Base-by-base conservation (phyloP, 192 early-diverging fungal genomes). In the Backusella parvicylindrica region DNA sequence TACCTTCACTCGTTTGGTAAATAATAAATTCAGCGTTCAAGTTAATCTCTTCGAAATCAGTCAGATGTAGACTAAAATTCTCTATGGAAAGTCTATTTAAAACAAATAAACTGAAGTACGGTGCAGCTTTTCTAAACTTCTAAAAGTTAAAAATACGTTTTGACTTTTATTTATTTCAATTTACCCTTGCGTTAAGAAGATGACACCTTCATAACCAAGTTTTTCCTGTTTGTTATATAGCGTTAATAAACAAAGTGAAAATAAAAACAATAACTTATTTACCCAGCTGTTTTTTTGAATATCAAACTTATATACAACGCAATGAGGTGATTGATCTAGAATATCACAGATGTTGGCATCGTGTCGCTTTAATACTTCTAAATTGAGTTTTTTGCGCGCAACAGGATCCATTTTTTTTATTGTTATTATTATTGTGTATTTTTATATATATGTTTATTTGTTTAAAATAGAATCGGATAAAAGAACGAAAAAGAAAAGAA, bases 291-390 rank as follows among this genome's bases (percentile, higher is more conserved):
- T 81, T 23, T 80, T 84, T 28, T 75, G 82, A 50, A 85, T 81
- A 71, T 94, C 91, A 85, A 97, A 97, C 70, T 93, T 89, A 85
- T 98, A 98, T 12, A 97, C 89, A 35, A 96, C 95, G 26, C 93
- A 94, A 80, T 97, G 92, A 67, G 90, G 90, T 30, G 95, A 92
- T 37, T 87, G 89, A 86, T 96, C 95, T 35, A 97, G 76, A 68
- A 98, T 93, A 49, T 88, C 88, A 43, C 86, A 80, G 50, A 96
- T 95, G 74, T 85, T 72, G 13, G 86, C 76, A 80, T 98, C 97
- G 78, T 97, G 92, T 23, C 94, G 88, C 56, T 88, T 88, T 60
- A 98, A 82, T 8, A 96, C 95, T 65, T 86, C 88, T 35, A 98
- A 85, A 84, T 98, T 98, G 50, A 90, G 84, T 30, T 87, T 90